These are phyloP conservation scores for Ceratobasidium sp. DNA, from an alignment of 1,284 basidiomycete species.

Conservation along the genomic window DNA sequence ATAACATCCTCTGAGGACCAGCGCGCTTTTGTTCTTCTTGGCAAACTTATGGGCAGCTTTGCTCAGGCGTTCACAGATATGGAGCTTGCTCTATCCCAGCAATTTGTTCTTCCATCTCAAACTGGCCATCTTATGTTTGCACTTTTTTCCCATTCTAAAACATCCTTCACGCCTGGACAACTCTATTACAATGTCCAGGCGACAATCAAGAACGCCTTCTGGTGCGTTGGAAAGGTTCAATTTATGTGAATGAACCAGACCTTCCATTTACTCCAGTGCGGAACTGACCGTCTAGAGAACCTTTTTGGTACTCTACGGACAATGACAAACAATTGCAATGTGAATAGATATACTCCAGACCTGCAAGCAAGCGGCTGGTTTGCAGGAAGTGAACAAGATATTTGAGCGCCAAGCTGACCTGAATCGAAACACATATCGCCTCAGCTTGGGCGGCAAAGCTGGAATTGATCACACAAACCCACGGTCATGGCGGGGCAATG, in stretches of 20 bases:
- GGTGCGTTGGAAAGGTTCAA: slow-evolving; percentile 50
- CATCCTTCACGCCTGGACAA: slow-evolving; percentile 48
- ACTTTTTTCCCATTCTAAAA: slow-evolving; percentile 13
- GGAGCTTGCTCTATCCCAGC: not conserved
- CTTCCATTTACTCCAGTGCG: slow-evolving; percentile 47
- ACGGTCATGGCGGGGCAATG: too few relatives aligned
- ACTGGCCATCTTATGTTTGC: slow-evolving; percentile 5
- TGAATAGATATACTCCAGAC: slow-evolving; percentile 1
- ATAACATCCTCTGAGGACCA: not conserved
- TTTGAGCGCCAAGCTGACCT: too few relatives aligned
- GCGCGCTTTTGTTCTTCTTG: not conserved
- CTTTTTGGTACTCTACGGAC: slow-evolving; percentile 47
- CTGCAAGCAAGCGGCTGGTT: not conserved
- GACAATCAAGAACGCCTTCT: slow-evolving; percentile 49
- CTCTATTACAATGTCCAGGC: slow-evolving; percentile 49
- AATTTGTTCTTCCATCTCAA: not conserved
- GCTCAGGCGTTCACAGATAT: not conserved
- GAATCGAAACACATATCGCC: too few relatives aligned
- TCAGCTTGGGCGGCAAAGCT: too few relatives aligned
- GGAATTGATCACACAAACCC: too few relatives aligned
- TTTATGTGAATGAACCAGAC: slow-evolving; percentile 33
- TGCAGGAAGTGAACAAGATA: too few relatives aligned
- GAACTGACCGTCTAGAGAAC: slow-evolving; percentile 48
- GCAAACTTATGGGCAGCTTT: not conserved
- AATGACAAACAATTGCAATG: slow-evolving; percentile 5